Base-by-base conservation (phyloP, 768 basidiomycete species). In the Mycena belliarum region DNA sequence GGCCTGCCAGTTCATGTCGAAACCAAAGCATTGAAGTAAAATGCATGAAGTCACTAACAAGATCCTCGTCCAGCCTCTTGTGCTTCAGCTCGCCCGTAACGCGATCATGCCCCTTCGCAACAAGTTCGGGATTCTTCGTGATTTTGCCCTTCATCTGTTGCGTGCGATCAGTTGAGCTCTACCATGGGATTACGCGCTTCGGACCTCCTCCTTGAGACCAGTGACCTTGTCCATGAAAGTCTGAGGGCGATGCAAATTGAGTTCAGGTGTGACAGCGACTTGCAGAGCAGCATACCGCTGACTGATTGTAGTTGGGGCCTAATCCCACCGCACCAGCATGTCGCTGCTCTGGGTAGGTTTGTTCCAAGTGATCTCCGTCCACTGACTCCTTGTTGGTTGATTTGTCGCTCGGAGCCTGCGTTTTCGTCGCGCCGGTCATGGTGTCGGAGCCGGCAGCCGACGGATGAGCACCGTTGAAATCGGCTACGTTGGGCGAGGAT, bases 261-360 rank as follows among this genome's bases (percentile, higher is more conserved):
- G 43, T 24, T 21, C 29, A 42, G 20, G 40, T 41, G 18, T 1
- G 18, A 32, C n/a, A 25, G 20, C 20, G 4, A 16, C 20, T 18
- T 20, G 21, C 23, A 24, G 47, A 21, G 11, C 4, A 25, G 68
- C 75, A 41, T 59, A 79, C 78, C 16, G 78, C 67, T 16, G 66
- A 66, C 21, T 63, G 33, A 28, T 69, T 61, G 49, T 72, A 80
- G 26, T 76, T 73, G 1, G 79, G 80, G 1, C 80, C 80, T 44
- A 71, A 73, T 0, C 80, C 79, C 10, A 80, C 76, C 24, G 66
- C 67, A 2, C 79, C 79, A 3, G 79, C 76, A 44, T 81, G 80
- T 18, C 54, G 68, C 64, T 80, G 78, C 37, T 74, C 72, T 10
- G 79, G 79, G 46, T 78, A 75, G 6, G 45, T 46, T n/a, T 43